These are phyloP conservation scores for Xylaria nigripes DNA, from an alignment of 495 filamentous ascomycete genomes.

Conservation along the genomic window DNA sequence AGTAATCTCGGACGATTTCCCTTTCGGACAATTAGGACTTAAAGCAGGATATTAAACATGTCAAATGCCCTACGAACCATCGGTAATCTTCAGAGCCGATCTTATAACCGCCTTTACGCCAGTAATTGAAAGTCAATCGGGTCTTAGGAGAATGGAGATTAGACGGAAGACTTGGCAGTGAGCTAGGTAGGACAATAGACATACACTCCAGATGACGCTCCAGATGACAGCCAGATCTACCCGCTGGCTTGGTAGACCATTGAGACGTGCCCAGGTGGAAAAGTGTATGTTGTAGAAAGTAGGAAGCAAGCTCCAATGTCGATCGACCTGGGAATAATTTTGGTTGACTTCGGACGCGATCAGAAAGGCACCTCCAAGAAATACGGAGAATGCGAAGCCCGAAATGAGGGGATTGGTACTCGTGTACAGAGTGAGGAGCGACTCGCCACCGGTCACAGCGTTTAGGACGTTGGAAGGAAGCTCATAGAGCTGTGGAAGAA, in stretches of 20 bases:
- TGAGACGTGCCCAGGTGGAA: constrained; percentile 64
- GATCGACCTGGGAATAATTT: constrained; percentile 93
- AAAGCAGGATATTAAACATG: background rate
- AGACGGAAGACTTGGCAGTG: background rate
- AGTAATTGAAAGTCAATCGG: constrained; percentile 93
- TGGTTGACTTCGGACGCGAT: constrained; percentile 71
- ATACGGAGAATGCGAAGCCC: constrained; percentile 62
- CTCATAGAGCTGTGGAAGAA: constrained; percentile 65
- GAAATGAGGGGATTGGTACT: constrained; percentile 80
- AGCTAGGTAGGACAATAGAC: constrained; percentile 22
- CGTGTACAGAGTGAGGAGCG: constrained; percentile 60
- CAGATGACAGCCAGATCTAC: constrained; percentile 68
- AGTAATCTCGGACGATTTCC: constrained; percentile 38
- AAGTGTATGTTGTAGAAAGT: constrained; percentile 86
- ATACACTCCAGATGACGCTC: constrained; percentile 72
- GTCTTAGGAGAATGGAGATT: constrained; percentile 13
- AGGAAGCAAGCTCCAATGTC: constrained; percentile 83
- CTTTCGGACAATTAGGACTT: constrained; percentile 18
- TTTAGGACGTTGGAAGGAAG: constrained; percentile 57
- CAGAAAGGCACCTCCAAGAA: constrained; percentile 60
- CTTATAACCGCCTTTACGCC: constrained; percentile 86
- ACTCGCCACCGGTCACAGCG: constrained; percentile 45
- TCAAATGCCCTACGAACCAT: constrained; percentile 44
- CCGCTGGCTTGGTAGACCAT: constrained; percentile 60
- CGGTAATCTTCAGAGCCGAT: constrained; percentile 91